A percentile compares a stretch with the other conserved stretches of the same genome.
phyloP scores from a whole-genome alignment of 495 filamentous ascomycete species.

The Parathielavia hyrcaniae region DNA sequence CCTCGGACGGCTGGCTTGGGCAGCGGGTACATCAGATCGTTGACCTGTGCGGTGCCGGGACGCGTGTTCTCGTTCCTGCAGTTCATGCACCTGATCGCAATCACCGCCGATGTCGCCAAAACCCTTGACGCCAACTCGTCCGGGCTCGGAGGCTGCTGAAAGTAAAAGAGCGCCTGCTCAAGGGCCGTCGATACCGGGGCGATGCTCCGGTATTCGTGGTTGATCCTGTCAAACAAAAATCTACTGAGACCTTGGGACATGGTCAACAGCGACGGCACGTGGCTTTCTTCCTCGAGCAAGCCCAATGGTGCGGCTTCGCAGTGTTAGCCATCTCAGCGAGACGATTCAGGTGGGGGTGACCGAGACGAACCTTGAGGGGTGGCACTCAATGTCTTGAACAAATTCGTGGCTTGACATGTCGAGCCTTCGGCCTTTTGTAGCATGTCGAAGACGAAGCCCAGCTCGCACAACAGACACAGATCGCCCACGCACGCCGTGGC shows the following conservation, averaged over 20 bases:
- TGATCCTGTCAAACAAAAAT: conserved; percentile 29
- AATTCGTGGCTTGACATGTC: conserved; percentile 95
- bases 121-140: conserved; percentile 26
- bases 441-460: conserved; percentile 97
- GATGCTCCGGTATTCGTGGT: conserved; percentile 27
- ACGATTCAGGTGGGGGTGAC: not conserved
- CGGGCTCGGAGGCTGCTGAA: conserved; percentile 15
- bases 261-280: conserved; percentile 32
- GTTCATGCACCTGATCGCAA: conserved; percentile 68
- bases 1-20: conserved; percentile 42
- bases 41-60: conserved; percentile 62
- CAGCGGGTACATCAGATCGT: conserved; percentile 74
- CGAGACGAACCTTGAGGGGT: conserved; percentile 54
- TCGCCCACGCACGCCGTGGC: conserved; percentile 76
- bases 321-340: conserved; percentile 12
- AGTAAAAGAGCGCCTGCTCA: conserved; percentile 25
- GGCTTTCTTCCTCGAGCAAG: conserved; percentile 69
- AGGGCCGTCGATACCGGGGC: conserved; percentile 25
- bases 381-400: conserved; percentile 79
- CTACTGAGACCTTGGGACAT: conserved; percentile 26
- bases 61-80: conserved; percentile 73
- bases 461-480: conserved; percentile 81
- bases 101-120: conserved; percentile 39
- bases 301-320: conserved; percentile 56
- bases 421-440: conserved; percentile 87